A percentile compares a stretch with the other conserved stretches of the same genome.
Evolutionary conservation across 1,284 basidiomycete genomes (phyloP).

Genomic region (Butyriboletus appendiculatus): DNA sequence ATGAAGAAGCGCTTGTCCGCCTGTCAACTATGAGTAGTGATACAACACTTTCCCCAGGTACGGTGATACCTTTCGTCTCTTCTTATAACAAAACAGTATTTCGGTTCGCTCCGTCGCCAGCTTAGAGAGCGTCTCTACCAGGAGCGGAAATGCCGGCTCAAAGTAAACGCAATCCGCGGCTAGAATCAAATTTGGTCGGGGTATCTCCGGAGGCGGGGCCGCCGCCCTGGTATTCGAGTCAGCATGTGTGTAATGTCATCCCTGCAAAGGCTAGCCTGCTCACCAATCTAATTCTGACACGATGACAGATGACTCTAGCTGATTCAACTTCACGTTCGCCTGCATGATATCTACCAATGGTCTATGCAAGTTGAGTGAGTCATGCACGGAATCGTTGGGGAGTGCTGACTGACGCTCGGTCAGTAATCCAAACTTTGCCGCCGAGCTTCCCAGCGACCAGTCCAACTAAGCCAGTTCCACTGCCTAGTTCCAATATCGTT

Average conservation of each 20-base stretch:
- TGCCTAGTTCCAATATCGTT: conserved; percentile 81
- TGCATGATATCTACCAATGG: conserved; percentile 76
- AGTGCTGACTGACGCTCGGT: conserved; percentile 73
- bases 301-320: conserved; percentile 48
- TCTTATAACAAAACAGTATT: conserved; percentile 91
- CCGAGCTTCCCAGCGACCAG: conserved; percentile 76
- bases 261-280: conserved; percentile 21
- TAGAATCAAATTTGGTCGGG: conserved; percentile 66
- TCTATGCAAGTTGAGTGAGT: conserved; percentile 42
- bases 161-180: conserved; percentile 96
- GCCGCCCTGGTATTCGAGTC: conserved; percentile 50
- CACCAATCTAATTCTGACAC: conserved; percentile 83
- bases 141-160: conserved; percentile 90
- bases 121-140: conserved; percentile 78
- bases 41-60: neutral
- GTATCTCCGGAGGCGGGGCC: conserved; percentile 44
- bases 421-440: conserved; percentile 75
- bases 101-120: conserved; percentile 62
- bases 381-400: conserved; percentile 7
- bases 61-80: conserved; percentile 76
- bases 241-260: neutral
- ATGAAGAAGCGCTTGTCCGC: conserved; percentile 91
- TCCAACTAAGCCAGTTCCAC: conserved; percentile 90
- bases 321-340: conserved; percentile 68
- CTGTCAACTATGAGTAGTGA: conserved; percentile 40